Evolutionary conservation across 2,329 filamentous ascomycete genomes (phyloP), one percentile per base, ranked within the genome.

Genomic region (Coniella vitis): DNA sequence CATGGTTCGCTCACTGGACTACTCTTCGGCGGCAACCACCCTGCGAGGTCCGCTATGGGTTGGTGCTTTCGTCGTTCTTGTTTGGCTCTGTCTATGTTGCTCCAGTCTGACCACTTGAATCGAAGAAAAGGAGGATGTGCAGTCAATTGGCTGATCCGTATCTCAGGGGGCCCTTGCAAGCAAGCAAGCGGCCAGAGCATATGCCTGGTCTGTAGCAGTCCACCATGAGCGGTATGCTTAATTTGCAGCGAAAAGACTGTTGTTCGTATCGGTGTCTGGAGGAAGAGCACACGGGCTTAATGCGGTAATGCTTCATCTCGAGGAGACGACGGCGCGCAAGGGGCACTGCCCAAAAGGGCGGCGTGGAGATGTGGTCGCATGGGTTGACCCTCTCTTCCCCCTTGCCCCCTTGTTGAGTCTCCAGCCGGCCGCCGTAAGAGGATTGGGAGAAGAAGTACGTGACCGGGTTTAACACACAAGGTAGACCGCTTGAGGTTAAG

Each of bases 121-220:
- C n/a, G 29, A 25, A 32, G 34, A 44, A 52, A 45, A 49, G 49
- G 49, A 49, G 49, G 49, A 52, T 52, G 40, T 31, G 37, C 49
- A 22, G 35, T 21, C 22, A 37, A 20, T 36, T 42, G 22, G 49
- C 22, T 40, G 49, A 52, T 52, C 49, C 41, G 41, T 22, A 52
- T 52, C 41, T 52, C 49, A 41, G 19, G 46, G 41, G 31, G 25
- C 36, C 42, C 38, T 38, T 31, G 38, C 38, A 42, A 14, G 13
- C 41, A 10, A 16, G 17, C 12, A 22, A 22, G 43, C 40, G 36
- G 19, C 35, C 45, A 35, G 45, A 20, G 19, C 38, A 43, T 32
- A 16, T 14, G n/a, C n/a, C n/a, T n/a, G n/a, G n/a, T n/a, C n/a
- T n/a, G n/a, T n/a, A n/a, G n/a, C n/a, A n/a, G n/a, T n/a, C n/a